A percentile compares a stretch with the other conserved stretches of the same genome.
These are phyloP conservation scores for Cutaneotrichosporon cavernicola DNA, from an alignment of 1,284 basidiomycete species.

Conservation along the genomic window DNA sequence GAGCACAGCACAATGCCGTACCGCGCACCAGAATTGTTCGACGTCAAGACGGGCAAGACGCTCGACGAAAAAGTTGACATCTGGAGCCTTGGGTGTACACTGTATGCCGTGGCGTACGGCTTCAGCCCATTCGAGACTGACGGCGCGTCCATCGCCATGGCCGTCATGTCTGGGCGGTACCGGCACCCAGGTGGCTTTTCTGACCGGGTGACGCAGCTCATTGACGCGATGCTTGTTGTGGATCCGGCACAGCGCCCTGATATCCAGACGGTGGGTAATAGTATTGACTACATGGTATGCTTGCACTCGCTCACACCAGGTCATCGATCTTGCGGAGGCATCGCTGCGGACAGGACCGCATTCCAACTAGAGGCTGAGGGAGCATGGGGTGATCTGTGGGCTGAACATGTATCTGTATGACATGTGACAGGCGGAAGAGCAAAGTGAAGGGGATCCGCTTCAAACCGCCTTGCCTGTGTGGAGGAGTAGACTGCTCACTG, in stretches of 20 bases:
- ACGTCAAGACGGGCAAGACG: conserved; percentile 81
- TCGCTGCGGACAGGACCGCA: conserved; percentile 44
- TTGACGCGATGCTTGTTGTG: conserved; percentile 77
- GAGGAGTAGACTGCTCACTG: not conserved
- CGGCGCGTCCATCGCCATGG: conserved; percentile 92
- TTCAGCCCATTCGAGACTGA: conserved; percentile 89
- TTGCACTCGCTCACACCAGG: conserved; percentile 49
- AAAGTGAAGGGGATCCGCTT: too few species aligned
- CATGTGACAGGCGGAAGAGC: not conserved
- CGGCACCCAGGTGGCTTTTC: conserved; percentile 70
- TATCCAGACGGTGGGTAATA: conserved; percentile 67
- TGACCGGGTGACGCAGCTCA: conserved; percentile 72
- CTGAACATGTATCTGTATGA: conserved; percentile 5
- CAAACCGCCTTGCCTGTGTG: too few species aligned
- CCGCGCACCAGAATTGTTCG: conserved; percentile 89
- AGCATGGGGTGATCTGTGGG: not conserved
- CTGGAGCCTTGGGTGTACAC: conserved; percentile 89
- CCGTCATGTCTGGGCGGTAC: conserved; percentile 85
- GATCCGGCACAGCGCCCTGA: conserved; percentile 76
- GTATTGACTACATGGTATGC: not conserved
- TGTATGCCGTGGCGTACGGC: conserved; percentile 86
- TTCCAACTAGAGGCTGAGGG: not conserved
- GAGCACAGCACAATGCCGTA: conserved; percentile 97
- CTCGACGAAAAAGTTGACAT: conserved; percentile 95
- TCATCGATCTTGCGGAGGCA: conserved; percentile 67